phyloP scores from a whole-genome alignment of 345 rosid genomes.

The Lepidium africanum region DNA sequence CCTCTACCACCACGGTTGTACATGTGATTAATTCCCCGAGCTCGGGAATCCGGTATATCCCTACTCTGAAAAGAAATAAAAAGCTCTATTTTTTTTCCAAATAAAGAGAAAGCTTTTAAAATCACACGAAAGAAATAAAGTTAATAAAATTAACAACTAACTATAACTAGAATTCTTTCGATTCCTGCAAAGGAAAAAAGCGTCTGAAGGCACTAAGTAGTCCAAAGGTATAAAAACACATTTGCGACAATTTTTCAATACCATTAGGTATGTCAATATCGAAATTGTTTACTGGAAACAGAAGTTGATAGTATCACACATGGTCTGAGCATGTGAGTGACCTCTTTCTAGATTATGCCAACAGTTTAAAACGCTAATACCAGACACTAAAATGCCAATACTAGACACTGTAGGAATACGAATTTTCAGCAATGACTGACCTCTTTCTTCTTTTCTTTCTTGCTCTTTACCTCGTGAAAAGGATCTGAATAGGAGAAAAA shows the following conservation, averaged over 20 bases:
- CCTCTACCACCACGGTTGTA: constrained; percentile 58
- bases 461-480: constrained; percentile 96
- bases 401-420: too few species aligned
- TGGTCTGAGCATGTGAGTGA: neutral
- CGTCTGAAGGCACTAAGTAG: neutral
- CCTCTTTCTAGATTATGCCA: neutral
- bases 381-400: neutral
- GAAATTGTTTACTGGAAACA: neutral
- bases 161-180: neutral
- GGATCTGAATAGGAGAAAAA: constrained; percentile 51
- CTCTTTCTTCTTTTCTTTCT: constrained; percentile 92
- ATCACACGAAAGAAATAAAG: neutral
- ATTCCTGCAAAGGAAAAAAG: neutral
- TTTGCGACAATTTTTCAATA: neutral
- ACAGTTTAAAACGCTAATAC: neutral
- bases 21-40: constrained; percentile 52
- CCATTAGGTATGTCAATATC: neutral
- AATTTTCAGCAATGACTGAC: constrained; percentile 30
- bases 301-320: neutral
- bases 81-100: too few species aligned
- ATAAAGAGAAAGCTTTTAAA: neutral
- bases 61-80: constrained; percentile 44
- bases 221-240: neutral
- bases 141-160: neutral
- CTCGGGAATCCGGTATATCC: constrained; percentile 52